These are phyloP conservation scores for Mycena indigotica DNA, from an alignment of 768 basidiomycete genomes.

Conservation along the genomic window DNA sequence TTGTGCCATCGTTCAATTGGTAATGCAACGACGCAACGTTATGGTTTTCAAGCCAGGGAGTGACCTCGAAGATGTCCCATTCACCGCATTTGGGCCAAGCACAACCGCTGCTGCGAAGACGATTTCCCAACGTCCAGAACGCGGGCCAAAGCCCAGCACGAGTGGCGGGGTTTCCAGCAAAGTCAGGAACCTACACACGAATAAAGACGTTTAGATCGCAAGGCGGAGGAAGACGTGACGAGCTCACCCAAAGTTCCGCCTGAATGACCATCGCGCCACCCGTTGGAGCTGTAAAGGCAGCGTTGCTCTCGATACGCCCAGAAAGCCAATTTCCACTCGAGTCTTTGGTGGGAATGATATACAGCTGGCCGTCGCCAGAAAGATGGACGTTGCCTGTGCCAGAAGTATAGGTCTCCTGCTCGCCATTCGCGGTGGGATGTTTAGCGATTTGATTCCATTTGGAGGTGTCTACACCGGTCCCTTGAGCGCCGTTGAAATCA, in stretches of 20 bases:
- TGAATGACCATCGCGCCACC: slow-evolving; percentile 5
- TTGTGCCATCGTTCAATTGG: neutral
- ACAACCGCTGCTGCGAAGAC: neutral
- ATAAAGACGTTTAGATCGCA: neutral
- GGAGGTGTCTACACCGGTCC: neutral
- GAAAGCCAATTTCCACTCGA: neutral
- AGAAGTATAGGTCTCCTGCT: neutral
- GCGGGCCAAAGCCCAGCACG: slow-evolving; percentile 1
- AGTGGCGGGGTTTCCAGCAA: neutral
- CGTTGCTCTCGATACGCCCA: neutral
- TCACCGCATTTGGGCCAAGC: slow-evolving; percentile 2
- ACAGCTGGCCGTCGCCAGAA: slow-evolving; percentile 6
- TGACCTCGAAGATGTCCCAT: slow-evolving; percentile 8
- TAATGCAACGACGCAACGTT: slow-evolving; percentile 2
- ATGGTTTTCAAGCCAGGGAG: neutral
- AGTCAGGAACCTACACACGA: slow-evolving; percentile 2
- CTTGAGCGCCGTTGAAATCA: slow-evolving; percentile 1
- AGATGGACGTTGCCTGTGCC: slow-evolving; percentile 5
- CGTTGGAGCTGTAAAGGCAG: neutral
- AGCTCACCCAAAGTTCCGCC: neutral
- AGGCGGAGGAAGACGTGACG: neutral
- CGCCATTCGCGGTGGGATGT: neutral
- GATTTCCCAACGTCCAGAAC: slow-evolving; percentile 1
- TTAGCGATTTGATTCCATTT: neutral
- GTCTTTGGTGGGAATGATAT: slow-evolving; percentile 1